These are phyloP conservation scores for Alternaria alternata DNA, from an alignment of 2,329 filamentous ascomycete species.

Conservation along the genomic window DNA sequence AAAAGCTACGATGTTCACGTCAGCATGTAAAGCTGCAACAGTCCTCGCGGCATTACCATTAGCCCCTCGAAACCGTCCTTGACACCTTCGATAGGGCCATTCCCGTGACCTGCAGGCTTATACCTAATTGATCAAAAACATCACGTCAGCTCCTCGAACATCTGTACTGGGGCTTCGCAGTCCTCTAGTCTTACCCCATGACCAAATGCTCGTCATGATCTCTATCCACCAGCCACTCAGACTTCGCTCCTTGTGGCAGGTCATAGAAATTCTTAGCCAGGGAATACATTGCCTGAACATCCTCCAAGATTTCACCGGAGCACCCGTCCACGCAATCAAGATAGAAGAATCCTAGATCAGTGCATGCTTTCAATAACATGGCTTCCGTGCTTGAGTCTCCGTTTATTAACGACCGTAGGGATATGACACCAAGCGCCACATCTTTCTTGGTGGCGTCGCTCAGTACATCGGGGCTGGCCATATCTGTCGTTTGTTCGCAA, in stretches of 20 bases:
- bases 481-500: neutral
- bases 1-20: neutral
- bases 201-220: slow-evolving; percentile 2
- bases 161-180: neutral
- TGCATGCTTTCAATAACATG: neutral
- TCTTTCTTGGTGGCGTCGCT: neutral
- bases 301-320: neutral
- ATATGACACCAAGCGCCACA: neutral
- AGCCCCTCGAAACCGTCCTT: neutral
- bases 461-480: neutral
- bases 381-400: neutral
- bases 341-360: neutral
- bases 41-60: neutral
- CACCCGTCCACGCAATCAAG: neutral
- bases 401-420: neutral
- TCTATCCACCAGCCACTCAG: slow-evolving; percentile 1
- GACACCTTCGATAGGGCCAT: slow-evolving; percentile 1
- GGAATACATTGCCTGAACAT: neutral
- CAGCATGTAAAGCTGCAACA: neutral
- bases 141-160: neutral
- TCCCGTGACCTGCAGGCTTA: neutral
- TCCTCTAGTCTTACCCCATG: slow-evolving; percentile 2
- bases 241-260: neutral
- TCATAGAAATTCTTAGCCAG: neutral
- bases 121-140: neutral